Percentiles rank a stretch among this genome's conserved stretches.
Conservation (phyloP, 345 rosid species). For the Pelargonium nanum region DNA sequence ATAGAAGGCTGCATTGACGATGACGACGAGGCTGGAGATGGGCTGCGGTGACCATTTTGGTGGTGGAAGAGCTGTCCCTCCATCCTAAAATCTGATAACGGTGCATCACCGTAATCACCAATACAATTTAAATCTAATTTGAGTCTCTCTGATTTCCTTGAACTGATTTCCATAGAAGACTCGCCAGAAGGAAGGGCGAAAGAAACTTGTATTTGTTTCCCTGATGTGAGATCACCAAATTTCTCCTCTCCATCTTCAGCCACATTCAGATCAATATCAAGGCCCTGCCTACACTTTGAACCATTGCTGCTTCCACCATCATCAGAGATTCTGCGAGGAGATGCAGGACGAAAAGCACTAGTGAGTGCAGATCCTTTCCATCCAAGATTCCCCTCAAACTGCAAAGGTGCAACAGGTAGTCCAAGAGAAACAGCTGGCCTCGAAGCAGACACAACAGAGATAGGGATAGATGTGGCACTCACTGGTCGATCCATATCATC, state of each 20-base stretch:
- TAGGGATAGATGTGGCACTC: constrained; percentile 31
- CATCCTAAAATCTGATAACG: constrained; percentile 36
- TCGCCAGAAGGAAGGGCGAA: constrained; percentile 44
- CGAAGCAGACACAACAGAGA: constrained; percentile 55
- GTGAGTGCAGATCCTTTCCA: constrained; percentile 71
- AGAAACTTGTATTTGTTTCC: constrained; percentile 41
- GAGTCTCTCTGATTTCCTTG: constrained; percentile 50
- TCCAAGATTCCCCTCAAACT: constrained; percentile 57
- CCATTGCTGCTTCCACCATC: constrained; percentile 24
- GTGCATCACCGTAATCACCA: constrained; percentile 58
- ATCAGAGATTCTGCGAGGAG: constrained; percentile 43
- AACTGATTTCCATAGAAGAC: constrained; percentile 50
- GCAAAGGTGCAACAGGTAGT: constrained; percentile 50
- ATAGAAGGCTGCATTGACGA: constrained; percentile 54
- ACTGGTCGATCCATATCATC: constrained; percentile 57
- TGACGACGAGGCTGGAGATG: constrained; percentile 69
- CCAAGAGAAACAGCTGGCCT: constrained; percentile 42
- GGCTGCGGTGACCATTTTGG: constrained; percentile 49
- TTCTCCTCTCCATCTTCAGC: constrained; percentile 67
- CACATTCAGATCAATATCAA: constrained; percentile 79
- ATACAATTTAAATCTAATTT: constrained; percentile 66
- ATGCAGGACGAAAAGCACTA: constrained; percentile 63
- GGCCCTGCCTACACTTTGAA: constrained; percentile 37
- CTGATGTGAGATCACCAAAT: constrained; percentile 29
- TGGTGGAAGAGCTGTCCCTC: constrained; percentile 38